A percentile compares a stretch with the other conserved stretches of the same genome.
Conservation (phyloP, 2,329 filamentous ascomycete species). For the Calonectria ilicicola region DNA sequence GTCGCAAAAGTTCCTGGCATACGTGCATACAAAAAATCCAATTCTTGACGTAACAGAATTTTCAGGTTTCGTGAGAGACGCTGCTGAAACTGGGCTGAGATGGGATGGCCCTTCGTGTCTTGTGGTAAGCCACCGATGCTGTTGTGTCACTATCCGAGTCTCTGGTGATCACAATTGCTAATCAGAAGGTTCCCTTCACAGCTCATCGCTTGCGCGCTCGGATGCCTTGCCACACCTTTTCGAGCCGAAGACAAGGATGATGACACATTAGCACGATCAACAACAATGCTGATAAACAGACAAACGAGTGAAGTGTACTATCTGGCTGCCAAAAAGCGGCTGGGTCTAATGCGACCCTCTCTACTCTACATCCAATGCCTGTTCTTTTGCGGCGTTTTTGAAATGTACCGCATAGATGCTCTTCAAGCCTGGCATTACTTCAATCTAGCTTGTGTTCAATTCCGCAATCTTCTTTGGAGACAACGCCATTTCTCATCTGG, state of each 20-base stretch:
- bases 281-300: not conserved
- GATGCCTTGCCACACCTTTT: constrained; percentile 36
- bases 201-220: constrained; percentile 38
- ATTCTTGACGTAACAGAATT: constrained; percentile 21
- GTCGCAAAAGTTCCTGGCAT: constrained; percentile 16
- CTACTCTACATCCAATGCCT: constrained; percentile 52
- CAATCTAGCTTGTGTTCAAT: constrained; percentile 35
- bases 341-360: constrained; percentile 40
- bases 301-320: constrained; percentile 37
- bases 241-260: not conserved
- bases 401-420: constrained; percentile 55
- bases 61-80: constrained; percentile 5
- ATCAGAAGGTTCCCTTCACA: not conserved
- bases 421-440: constrained; percentile 52
- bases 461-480: constrained; percentile 50
- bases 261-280: not conserved
- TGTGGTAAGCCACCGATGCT: constrained; percentile 16
- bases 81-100: constrained; percentile 31
- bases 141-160: not conserved
- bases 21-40: constrained; percentile 25
- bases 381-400: constrained; percentile 53
- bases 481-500: constrained; percentile 4
- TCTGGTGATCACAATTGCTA: not conserved
- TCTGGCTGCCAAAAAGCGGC: constrained; percentile 39
- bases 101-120: constrained; percentile 42